A percentile compares a stretch with the other conserved stretches of the same genome.
phyloP scores from a whole-genome alignment of 768 basidiomycete genomes.

The Pulveroboletus sp. region DNA sequence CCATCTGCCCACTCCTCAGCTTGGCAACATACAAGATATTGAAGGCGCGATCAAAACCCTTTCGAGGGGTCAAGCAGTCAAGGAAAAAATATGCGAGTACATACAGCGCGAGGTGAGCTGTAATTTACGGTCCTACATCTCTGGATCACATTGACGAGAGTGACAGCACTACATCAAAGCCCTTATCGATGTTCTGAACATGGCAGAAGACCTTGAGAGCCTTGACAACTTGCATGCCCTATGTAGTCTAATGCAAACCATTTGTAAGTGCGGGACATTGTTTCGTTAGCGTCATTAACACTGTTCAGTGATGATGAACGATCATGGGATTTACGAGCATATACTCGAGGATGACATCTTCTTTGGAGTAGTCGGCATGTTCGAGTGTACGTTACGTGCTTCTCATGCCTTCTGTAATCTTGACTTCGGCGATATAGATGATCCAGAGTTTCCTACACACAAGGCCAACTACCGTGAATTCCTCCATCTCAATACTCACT shows the following conservation, averaged over 20 bases:
- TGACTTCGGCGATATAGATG: constrained; percentile 51
- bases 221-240: constrained; percentile 86
- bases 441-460: constrained; percentile 93
- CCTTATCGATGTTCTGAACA: constrained; percentile 76
- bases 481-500: constrained; percentile 74
- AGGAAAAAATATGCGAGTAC: constrained; percentile 86
- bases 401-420: constrained; percentile 2
- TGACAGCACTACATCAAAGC: constrained; percentile 81
- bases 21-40: constrained; percentile 75
- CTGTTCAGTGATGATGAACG: constrained; percentile 82
- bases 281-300: not conserved
- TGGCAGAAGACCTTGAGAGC: constrained; percentile 91
- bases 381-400: constrained; percentile 74
- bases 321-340: constrained; percentile 91
- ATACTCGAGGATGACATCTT: constrained; percentile 91
- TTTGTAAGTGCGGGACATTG: constrained; percentile 52
- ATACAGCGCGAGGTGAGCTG: constrained; percentile 75
- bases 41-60: constrained; percentile 75
- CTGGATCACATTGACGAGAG: constrained; percentile 1
- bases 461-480: constrained; percentile 98
- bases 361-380: constrained; percentile 89
- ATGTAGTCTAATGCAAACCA: constrained; percentile 90
- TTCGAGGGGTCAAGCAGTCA: constrained; percentile 63
- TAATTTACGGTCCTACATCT: not conserved
- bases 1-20: constrained; percentile 67